phyloP scores from a whole-genome alignment of 805 yeast genomes.

The Saturnispora saitoi region DNA sequence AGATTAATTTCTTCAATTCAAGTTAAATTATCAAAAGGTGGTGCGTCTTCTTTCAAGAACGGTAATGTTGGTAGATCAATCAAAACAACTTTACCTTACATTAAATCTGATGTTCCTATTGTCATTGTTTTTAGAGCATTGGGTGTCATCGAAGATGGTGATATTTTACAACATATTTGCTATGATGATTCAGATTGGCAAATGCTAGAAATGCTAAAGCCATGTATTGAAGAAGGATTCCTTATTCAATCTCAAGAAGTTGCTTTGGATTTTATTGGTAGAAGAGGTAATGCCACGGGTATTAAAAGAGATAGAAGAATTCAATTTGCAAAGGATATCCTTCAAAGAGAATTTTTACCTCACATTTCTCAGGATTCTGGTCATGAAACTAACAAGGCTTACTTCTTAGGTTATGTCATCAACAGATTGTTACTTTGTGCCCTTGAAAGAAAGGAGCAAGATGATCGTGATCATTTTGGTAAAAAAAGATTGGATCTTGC shows the following conservation, averaged over 20 bases:
- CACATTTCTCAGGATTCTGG: conserved; percentile 98
- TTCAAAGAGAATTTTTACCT: conserved; percentile 93
- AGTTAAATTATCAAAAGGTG: conserved; percentile 62
- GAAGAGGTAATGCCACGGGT: conserved; percentile 96
- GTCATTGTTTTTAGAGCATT: conserved; percentile 95
- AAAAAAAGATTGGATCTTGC: conserved; percentile 97
- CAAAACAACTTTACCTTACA: conserved; percentile 92
- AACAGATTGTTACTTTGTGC: conserved; percentile 93
- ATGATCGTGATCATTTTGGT: conserved; percentile 99
- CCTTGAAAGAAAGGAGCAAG: conserved; percentile 93
- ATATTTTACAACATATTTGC: conserved; percentile 94
- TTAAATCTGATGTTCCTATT: conserved; percentile 93
- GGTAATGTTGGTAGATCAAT: conserved; percentile 71
- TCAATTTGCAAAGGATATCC: conserved; percentile 92
- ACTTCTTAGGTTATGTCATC: conserved; percentile 95
- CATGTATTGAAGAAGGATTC: conserved; percentile 98
- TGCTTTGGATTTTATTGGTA: conserved; percentile 94
- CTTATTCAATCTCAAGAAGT: conserved; percentile 97
- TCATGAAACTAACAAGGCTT: conserved; percentile 92
- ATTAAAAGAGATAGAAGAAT: conserved; percentile 96
- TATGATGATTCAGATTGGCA: conserved; percentile 98
- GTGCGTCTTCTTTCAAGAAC: conserved; percentile 36
- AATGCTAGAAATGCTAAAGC: conserved; percentile 97
- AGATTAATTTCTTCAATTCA: conserved; percentile 90
- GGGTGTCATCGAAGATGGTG: conserved; percentile 99